Evolutionary conservation across 306 rosid genomes (phyloP).

Genomic region (Gynostemma pentaphyllum): DNA sequence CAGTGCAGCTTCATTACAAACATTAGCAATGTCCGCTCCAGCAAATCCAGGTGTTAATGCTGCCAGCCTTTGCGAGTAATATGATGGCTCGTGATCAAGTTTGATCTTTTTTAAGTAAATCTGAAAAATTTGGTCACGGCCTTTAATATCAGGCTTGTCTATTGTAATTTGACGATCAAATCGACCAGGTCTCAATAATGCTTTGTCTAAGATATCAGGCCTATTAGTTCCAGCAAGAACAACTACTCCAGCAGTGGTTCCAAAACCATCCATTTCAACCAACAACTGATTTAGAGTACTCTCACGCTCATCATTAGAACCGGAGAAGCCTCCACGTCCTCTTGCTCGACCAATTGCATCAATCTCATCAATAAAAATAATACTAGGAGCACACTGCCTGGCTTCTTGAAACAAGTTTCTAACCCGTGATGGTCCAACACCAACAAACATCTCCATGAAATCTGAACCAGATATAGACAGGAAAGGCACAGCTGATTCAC

Average conservation of each 20-base stretch:
- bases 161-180: slow-evolving; percentile 77
- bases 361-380: slow-evolving; percentile 87
- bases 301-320: slow-evolving; percentile 90
- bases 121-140: slow-evolving; percentile 83
- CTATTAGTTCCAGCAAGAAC: slow-evolving; percentile 98
- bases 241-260: slow-evolving; percentile 88
- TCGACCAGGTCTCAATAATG: slow-evolving; percentile 85
- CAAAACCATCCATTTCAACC: slow-evolving; percentile 99
- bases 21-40: slow-evolving; percentile 99
- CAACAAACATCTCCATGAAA: slow-evolving; percentile 96
- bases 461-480: slow-evolving; percentile 93
- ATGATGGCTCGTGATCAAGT: slow-evolving; percentile 78
- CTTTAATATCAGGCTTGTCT: slow-evolving; percentile 84
- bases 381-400: slow-evolving; percentile 92
- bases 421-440: slow-evolving; percentile 96
- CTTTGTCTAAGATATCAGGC: slow-evolving; percentile 93
- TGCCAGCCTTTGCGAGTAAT: slow-evolving; percentile 83
- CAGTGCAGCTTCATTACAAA: slow-evolving; percentile 92
- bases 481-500: slow-evolving; percentile 94
- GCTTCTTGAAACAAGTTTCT: slow-evolving; percentile 96
- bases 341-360: slow-evolving; percentile 98
- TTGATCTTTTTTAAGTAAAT: slow-evolving; percentile 75
- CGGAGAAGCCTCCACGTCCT: slow-evolving; percentile 89
- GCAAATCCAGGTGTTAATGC: slow-evolving; percentile 99
- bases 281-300: slow-evolving; percentile 90